Percentiles rank a stretch among this genome's conserved stretches.
phyloP scores from a whole-genome alignment of 148 eudicot species.

The Amaranthus cruentus region DNA sequence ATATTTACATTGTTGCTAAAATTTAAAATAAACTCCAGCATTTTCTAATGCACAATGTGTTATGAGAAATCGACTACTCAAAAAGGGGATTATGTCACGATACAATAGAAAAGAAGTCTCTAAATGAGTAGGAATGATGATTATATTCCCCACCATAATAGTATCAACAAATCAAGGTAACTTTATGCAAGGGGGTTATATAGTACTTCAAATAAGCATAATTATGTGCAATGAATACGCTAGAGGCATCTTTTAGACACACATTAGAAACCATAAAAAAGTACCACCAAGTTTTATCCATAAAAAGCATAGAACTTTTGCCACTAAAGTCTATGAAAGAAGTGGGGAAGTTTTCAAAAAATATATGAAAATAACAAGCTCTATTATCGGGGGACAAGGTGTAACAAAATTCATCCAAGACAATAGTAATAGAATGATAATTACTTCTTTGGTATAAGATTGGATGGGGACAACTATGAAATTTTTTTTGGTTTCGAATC shows the following conservation, averaged over 20 bases:
- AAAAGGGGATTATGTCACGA: neutral
- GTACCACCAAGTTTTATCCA: neutral
- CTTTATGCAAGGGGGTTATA: neutral
- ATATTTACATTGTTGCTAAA: neutral
- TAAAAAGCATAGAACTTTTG: neutral
- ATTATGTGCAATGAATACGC: no score
- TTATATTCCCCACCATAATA: neutral
- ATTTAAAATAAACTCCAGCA: neutral
- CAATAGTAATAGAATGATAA: neutral
- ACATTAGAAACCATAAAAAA: neutral
- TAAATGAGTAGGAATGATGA: neutral
- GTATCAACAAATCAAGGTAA: conserved; percentile 4
- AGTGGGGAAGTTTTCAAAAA: neutral
- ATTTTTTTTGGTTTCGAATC: no score
- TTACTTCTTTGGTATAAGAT: no score
- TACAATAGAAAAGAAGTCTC: neutral
- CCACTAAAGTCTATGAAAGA: neutral
- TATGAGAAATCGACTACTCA: neutral
- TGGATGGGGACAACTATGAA: no score
- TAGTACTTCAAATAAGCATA: neutral
- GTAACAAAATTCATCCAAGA: neutral
- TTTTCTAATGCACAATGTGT: neutral
- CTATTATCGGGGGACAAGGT: neutral
- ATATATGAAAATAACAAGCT: neutral
- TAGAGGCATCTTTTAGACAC: neutral